phyloP scores from a whole-genome alignment of 2,329 filamentous ascomycete genomes.

The Aureobasidium vineae region DNA sequence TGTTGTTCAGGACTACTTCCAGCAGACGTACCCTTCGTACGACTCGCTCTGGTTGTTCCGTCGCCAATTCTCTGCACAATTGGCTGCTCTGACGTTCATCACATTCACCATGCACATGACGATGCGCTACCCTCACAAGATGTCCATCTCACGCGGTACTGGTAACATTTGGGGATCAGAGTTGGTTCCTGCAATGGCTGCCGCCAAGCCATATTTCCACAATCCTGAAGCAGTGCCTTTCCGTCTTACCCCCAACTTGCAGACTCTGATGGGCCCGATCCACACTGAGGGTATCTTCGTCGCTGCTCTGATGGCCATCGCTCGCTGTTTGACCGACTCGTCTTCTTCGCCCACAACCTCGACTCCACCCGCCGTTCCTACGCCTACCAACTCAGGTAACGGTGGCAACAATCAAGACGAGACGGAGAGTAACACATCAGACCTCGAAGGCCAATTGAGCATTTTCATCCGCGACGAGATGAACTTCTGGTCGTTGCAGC shows the following conservation, averaged over 20 bases:
- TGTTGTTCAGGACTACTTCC: conserved; percentile 85
- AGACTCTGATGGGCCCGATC: conserved; percentile 92
- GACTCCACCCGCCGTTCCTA: conserved; percentile 23
- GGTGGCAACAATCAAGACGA: conserved; percentile 15
- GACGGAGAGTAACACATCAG: conserved; percentile 40
- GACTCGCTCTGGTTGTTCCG: conserved; percentile 99
- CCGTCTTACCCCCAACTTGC: conserved; percentile 93
- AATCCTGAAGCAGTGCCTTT: conserved; percentile 96
- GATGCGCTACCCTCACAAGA: conserved; percentile 91
- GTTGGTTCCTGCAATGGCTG: conserved; percentile 84
- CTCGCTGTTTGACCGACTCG: conserved; percentile 79
- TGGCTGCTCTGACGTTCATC: conserved; percentile 94
- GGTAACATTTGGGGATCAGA: conserved; percentile 98
- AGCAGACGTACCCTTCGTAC: conserved; percentile 80
- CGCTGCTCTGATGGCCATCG: conserved; percentile 94
- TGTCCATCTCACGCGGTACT: conserved; percentile 80
- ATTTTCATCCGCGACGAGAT: conserved; percentile 98
- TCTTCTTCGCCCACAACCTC: conserved; percentile 30
- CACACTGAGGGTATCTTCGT: conserved; percentile 95
- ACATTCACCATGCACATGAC: conserved; percentile 98
- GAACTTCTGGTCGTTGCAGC: conserved; percentile 90
- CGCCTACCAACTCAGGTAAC: conserved; percentile 27
- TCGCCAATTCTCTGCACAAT: conserved; percentile 92
- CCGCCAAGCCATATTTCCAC: conserved; percentile 82
- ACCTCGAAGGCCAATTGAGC: conserved; percentile 91